Evolutionary conservation across 2,329 filamentous ascomycete genomes (phyloP).

Genomic region (Fusarium tanahbumbuense): DNA sequence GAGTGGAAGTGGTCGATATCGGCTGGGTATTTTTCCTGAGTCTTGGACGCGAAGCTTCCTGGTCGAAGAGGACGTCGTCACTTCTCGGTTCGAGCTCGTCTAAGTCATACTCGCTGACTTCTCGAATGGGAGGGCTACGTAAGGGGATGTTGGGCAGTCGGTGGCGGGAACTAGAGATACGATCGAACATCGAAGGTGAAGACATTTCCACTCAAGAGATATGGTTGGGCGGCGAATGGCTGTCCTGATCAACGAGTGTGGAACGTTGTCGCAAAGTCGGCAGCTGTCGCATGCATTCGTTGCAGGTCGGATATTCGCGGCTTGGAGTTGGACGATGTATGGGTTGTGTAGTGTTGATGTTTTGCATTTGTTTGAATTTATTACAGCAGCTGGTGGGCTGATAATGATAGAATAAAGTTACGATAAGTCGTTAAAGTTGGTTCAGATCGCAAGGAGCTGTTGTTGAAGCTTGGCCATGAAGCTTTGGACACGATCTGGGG

Average conservation of each 20-base stretch:
- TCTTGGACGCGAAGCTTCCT: slow-evolving; percentile 39
- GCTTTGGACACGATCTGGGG: slow-evolving; percentile 32
- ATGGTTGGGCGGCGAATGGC: neutral
- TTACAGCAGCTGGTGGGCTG: no score
- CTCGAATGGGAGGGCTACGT: slow-evolving; percentile 40
- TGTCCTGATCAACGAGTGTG: neutral
- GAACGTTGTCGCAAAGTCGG: slow-evolving; percentile 2
- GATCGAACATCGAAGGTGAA: slow-evolving; percentile 47
- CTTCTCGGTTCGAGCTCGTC: slow-evolving; percentile 54
- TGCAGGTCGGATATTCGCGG: slow-evolving; percentile 17
- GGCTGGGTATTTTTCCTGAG: slow-evolving; percentile 33
- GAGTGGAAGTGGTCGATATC: slow-evolving; percentile 1
- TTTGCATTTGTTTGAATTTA: slow-evolving; percentile 1
- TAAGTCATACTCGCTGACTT: slow-evolving; percentile 53
- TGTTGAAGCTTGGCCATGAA: slow-evolving; percentile 18
- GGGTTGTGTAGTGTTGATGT: neutral
- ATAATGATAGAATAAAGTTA: neutral
- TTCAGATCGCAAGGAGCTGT: neutral
- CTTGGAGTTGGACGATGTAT: neutral
- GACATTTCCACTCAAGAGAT: slow-evolving; percentile 36
- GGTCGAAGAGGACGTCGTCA: slow-evolving; percentile 44
- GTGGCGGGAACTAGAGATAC: slow-evolving; percentile 42
- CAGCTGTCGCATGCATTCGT: slow-evolving; percentile 26
- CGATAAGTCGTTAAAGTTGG: neutral
- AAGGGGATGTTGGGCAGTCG: slow-evolving; percentile 46